A percentile compares a stretch with the other conserved stretches of the same genome.
These are phyloP conservation scores for Quercus tomentella DNA, from an alignment of 331 rosid species.

Conservation along the genomic window DNA sequence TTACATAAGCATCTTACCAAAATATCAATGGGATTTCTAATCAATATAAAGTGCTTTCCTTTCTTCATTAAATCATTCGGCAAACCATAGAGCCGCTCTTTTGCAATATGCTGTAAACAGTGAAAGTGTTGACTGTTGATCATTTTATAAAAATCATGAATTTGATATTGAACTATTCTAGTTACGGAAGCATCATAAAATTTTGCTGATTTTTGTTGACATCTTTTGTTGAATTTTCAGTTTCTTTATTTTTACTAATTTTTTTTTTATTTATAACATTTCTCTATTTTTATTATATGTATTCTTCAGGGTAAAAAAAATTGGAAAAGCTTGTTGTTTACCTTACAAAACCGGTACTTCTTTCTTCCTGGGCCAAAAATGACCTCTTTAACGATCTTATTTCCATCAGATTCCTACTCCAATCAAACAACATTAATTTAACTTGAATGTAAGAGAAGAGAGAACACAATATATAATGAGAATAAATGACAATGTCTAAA, in stretches of 20 bases:
- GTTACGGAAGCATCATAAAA: not conserved
- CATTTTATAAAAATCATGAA: not conserved
- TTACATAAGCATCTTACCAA: constrained; percentile 39
- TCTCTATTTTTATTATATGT: too few relatives aligned
- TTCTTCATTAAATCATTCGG: constrained; percentile 55
- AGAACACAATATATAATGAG: not conserved
- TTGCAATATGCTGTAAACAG: constrained; percentile 67
- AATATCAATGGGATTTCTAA: constrained; percentile 74
- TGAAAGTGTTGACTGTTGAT: not conserved
- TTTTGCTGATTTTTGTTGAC: not conserved
- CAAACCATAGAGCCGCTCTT: constrained; percentile 58
- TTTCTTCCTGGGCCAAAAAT: constrained; percentile 64
- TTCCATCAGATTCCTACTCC: constrained; percentile 69
- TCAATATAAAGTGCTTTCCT: constrained; percentile 81
- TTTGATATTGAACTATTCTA: not conserved
- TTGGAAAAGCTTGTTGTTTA: constrained; percentile 19
- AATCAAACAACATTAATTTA: constrained; percentile 13
- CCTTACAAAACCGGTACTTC: constrained; percentile 75
- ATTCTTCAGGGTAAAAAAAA: not conserved
- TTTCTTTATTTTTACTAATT: too few relatives aligned
- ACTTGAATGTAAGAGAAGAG: constrained; percentile 9
- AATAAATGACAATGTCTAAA: not conserved
- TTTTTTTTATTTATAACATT: too few relatives aligned
- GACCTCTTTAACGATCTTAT: constrained; percentile 57
- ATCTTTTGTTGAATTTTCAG: too few relatives aligned